These are phyloP conservation scores for Actinidia arguta DNA, from an alignment of 179 eudicot genomes.

Conservation along the genomic window DNA sequence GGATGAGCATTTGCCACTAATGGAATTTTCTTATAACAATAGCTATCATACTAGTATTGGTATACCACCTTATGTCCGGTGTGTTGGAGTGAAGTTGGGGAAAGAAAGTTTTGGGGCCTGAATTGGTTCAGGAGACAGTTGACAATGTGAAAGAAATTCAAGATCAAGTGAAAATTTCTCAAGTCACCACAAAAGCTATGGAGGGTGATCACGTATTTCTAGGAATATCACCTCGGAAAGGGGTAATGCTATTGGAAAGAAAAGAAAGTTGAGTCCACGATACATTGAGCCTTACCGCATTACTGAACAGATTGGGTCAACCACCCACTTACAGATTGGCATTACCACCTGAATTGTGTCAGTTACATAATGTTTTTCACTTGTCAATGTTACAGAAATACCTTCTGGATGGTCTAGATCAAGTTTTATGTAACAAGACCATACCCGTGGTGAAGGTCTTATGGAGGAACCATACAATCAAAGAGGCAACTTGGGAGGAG, in stretches of 20 bases:
- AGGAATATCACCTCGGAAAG: not conserved
- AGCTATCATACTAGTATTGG: not conserved
- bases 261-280: not conserved
- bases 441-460: not conserved
- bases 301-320: not conserved
- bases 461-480: not conserved
- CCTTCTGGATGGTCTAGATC: not conserved
- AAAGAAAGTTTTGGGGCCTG: not conserved
- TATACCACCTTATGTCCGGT: not conserved
- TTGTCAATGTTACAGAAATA: not conserved
- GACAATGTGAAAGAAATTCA: not conserved
- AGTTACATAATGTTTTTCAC: not conserved
- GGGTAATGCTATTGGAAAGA: not conserved
- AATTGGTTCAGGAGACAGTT: not conserved
- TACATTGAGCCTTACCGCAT: not conserved
- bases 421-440: not conserved
- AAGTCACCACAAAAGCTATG: not conserved
- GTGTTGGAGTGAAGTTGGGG: not conserved
- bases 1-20: not conserved
- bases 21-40: not conserved
- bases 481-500: not conserved
- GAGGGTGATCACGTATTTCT: not conserved
- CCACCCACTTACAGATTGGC: not conserved
- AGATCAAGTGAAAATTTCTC: not conserved
- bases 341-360: not conserved